Evolutionary conservation across 768 basidiomycete species (phyloP).

Genomic region (Lactifluus echinatus): DNA sequence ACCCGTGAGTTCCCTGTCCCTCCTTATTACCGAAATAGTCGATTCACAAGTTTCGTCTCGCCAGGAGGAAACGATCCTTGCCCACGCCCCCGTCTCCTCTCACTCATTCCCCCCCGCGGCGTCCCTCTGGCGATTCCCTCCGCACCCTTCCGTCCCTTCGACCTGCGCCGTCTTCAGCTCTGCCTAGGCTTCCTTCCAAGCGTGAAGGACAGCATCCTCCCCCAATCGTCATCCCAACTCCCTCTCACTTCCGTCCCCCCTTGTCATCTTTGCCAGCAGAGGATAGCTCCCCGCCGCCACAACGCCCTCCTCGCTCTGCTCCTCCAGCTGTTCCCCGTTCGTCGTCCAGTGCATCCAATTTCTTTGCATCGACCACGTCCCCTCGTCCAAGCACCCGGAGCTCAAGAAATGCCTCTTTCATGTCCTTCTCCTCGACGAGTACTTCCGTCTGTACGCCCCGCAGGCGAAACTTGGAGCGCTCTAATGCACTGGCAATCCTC

Average conservation of each 20-base stretch:
- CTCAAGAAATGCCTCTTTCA: constrained; percentile 20
- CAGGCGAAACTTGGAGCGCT: constrained; percentile 13
- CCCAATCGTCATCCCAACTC: constrained; percentile 14
- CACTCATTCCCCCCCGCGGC: constrained; percentile 22
- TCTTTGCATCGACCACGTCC: neutral
- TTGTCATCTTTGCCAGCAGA: neutral
- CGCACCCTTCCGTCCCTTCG: constrained; percentile 51
- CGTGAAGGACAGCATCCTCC: constrained; percentile 2
- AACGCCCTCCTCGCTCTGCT: constrained; percentile 2
- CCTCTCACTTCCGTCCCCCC: neutral
- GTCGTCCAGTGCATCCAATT: neutral
- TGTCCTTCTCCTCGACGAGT: constrained; percentile 17
- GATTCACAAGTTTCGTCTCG: neutral
- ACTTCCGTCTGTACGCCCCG: constrained; percentile 16
- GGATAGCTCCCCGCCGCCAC: neutral
- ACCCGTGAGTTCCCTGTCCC: neutral
- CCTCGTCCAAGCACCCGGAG: constrained; percentile 21
- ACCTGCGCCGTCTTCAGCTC: constrained; percentile 45
- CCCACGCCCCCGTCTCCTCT: constrained; percentile 1
- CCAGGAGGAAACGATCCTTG: constrained; percentile 15
- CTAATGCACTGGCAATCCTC: constrained; percentile 48
- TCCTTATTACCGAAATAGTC: neutral
- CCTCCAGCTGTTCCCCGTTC: neutral
- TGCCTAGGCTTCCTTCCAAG: constrained; percentile 37
- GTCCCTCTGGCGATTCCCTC: constrained; percentile 35